Evolutionary conservation across 2,329 filamentous ascomycete genomes (phyloP).

Genomic region (Sclerotinia trifoliorum): DNA sequence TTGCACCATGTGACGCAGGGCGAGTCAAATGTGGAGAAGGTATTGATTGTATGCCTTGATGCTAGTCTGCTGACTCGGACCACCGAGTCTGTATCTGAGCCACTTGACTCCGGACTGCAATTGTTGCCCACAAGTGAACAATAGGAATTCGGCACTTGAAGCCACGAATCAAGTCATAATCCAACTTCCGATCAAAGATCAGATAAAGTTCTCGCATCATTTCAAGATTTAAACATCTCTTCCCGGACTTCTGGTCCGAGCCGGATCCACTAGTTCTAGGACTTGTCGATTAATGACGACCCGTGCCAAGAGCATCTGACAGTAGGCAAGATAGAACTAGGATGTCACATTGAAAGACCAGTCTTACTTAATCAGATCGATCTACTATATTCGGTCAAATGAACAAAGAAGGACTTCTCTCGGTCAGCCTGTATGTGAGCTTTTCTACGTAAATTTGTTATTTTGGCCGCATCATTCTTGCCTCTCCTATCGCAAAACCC

Average conservation of each 20-base stretch:
- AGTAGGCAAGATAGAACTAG: background rate
- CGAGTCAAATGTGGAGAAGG: constrained; percentile 1
- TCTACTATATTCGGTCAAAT: background rate
- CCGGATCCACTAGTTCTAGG: background rate
- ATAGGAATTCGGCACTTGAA: background rate
- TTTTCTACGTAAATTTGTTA: background rate
- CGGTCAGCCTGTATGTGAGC: background rate
- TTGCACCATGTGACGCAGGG: background rate
- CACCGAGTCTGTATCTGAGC: background rate
- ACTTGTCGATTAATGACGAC: constrained; percentile 2
- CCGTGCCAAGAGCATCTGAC: constrained; percentile 22
- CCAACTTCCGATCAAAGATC: background rate
- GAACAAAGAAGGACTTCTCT: background rate
- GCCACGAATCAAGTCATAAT: background rate
- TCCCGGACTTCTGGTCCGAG: background rate
- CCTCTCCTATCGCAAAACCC: background rate
- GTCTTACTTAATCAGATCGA: background rate
- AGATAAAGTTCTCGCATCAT: background rate
- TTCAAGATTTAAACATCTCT: background rate
- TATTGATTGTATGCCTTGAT: background rate
- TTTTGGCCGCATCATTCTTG: background rate
- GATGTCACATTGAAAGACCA: constrained; percentile 1
- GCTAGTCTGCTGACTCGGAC: constrained; percentile 7
- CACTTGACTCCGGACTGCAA: constrained; percentile 10
- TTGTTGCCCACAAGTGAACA: background rate